Conservation (phyloP, 257 asterid genomes). For the Przewalskia tangutica region DNA sequence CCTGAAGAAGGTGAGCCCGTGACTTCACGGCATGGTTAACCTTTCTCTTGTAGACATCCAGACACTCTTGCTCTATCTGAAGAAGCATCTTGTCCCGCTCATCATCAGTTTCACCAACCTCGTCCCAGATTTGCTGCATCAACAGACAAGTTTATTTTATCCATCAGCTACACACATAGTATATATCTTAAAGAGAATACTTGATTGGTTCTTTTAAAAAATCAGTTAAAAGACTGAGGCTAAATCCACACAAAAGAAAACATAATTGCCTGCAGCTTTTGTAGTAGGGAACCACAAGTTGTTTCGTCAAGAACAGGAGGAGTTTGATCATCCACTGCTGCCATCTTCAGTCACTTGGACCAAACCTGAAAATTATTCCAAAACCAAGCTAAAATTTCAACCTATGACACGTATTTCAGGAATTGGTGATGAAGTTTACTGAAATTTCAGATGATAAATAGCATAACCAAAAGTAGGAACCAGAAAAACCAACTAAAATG, state of each 20-base stretch:
- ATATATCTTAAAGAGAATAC: background rate
- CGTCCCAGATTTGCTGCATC: conserved; percentile 91
- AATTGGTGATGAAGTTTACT: background rate
- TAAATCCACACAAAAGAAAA: background rate
- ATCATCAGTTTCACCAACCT: conserved; percentile 84
- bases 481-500: background rate
- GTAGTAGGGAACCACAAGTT: conserved; percentile 72
- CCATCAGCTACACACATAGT: background rate
- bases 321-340: conserved; percentile 47
- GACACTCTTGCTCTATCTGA: conserved; percentile 86
- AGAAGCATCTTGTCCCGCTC: conserved; percentile 83
- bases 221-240: background rate
- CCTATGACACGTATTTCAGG: background rate
- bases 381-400: background rate
- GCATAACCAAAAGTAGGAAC: background rate
- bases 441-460: background rate
- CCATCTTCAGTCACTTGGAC: conserved; percentile 40
- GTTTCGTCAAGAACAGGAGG: conserved; percentile 37
- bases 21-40: conserved; percentile 87
- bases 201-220: conserved; percentile 1
- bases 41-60: conserved; percentile 88
- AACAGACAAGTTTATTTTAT: conserved; percentile 4
- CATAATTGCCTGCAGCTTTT: conserved; percentile 64
- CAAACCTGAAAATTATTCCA: conserved; percentile 4
- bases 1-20: conserved; percentile 75